Base-by-base conservation (phyloP, 352 stramenopile species). In the Phytophthora syringae region DNA sequence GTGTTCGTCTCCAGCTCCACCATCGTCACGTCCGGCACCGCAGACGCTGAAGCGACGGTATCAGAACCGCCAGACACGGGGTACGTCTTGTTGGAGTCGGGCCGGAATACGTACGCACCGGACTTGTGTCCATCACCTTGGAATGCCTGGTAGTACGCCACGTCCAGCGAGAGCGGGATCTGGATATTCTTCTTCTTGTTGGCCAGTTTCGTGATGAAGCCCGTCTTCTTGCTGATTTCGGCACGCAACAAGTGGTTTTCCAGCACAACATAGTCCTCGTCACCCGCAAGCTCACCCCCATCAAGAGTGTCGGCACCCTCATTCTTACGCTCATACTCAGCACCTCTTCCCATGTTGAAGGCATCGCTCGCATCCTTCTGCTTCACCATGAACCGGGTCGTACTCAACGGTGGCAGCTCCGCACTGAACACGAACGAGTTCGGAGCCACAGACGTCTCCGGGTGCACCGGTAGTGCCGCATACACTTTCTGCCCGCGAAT, bases 21-120 rank as follows among this genome's bases (percentile, higher is more conserved):
- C 36, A 83, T 67, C 13, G 59, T 76, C 15, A 88, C 76, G 6
- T 63, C 42, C 0, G 58, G 64, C 18, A 67, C 7, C 20, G 45
- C 55, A n/a, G 21, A 53, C 5, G 13, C 16, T n/a, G 63, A 53
- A 10, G 25, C 15, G 27, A 30, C 39, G 10, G 15, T 50, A 12
- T n/a, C n/a, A n/a, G n/a, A n/a, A n/a, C 57, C 64, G 28, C 51
- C 65, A n/a, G 67, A 64, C 10, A 86, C 50, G 0, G 72, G 49
- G 55, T 93, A 79, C 2, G 87, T 75, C 22, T 81, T 80, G 52
- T 92, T 89, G 37, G 77, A 89, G 57, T 94, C 81, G 0, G 97
- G 97, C 45, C 95, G 87, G 79, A 99, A 99, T 16, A 98, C 93
- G 70, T 99, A 99, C 6, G 97, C 97, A 18, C 97, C 97, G 21